Conservation (phyloP, 108 stramenopile species). For the Fistulifera solaris region DNA sequence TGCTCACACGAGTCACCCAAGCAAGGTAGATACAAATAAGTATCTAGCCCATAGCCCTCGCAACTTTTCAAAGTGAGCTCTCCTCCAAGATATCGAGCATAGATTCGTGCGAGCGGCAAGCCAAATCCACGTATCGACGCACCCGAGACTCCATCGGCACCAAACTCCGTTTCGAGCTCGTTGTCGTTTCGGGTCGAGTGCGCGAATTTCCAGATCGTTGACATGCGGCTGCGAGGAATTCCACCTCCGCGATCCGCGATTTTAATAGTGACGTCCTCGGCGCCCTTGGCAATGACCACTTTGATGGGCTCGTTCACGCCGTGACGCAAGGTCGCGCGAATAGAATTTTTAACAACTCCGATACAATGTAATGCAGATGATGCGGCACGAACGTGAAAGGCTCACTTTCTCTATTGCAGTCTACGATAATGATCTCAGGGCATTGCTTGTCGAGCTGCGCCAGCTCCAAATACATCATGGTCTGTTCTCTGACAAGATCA, state of each 20-base stretch:
- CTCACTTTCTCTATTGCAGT: slow-evolving; percentile 22
- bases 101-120: slow-evolving; percentile 89
- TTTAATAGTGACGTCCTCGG: slow-evolving; percentile 98
- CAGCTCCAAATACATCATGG: slow-evolving; percentile 54
- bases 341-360: slow-evolving; percentile 95
- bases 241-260: slow-evolving; percentile 96
- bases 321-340: slow-evolving; percentile 72
- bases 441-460: slow-evolving; percentile 5
- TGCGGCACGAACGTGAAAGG: slow-evolving; percentile 85
- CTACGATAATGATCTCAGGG: slow-evolving; percentile 75
- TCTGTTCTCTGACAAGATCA: slow-evolving; percentile 38
- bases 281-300: slow-evolving; percentile 92
- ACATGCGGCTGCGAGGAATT: slow-evolving; percentile 86
- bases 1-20: slow-evolving; percentile 84
- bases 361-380: slow-evolving; percentile 93
- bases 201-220: slow-evolving; percentile 90
- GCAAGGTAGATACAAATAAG: slow-evolving; percentile 87
- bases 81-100: slow-evolving; percentile 97
- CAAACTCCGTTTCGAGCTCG: slow-evolving; percentile 48
- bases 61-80: slow-evolving; percentile 93
- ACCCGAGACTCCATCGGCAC: slow-evolving; percentile 42
- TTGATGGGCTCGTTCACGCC: slow-evolving; percentile 35
- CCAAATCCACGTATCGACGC: slow-evolving; percentile 86
- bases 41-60: slow-evolving; percentile 99
- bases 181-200: slow-evolving; percentile 79